Evolutionary conservation across 768 basidiomycete genomes (phyloP).

Genomic region (Cystobasidium tubakii): DNA sequence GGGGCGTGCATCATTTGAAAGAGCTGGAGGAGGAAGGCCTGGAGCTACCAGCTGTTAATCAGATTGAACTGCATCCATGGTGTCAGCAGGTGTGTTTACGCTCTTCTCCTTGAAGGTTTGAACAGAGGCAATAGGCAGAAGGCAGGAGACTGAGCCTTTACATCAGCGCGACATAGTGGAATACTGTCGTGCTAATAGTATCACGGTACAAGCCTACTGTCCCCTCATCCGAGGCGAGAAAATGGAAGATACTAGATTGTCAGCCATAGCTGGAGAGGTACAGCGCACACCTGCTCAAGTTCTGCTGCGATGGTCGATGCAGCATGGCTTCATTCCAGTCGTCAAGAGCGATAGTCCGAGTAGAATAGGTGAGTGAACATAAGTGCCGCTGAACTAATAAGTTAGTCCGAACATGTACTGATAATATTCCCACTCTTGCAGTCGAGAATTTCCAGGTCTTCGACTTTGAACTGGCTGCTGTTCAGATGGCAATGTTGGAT

Average conservation of each 20-base stretch:
- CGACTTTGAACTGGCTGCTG: background rate
- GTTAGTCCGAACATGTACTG: no score
- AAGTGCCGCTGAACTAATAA: no score
- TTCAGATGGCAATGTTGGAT: slow-evolving; percentile 19
- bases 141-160: background rate
- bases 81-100: slow-evolving; percentile 19
- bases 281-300: slow-evolving; percentile 18
- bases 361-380: slow-evolving; percentile 22
- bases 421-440: no score
- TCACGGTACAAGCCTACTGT: slow-evolving; percentile 29
- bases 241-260: background rate
- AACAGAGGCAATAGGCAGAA: background rate
- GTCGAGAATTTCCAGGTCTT: slow-evolving; percentile 26
- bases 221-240: slow-evolving; percentile 30
- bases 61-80: slow-evolving; percentile 34
- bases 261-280: background rate
- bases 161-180: slow-evolving; percentile 13
- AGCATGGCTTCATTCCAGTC: slow-evolving; percentile 18
- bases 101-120: background rate
- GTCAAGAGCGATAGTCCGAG: slow-evolving; percentile 24
- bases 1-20: slow-evolving; percentile 21
- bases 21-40: background rate
- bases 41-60: slow-evolving; percentile 27
- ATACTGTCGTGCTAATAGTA: background rate
- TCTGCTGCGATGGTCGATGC: slow-evolving; percentile 23